These are phyloP conservation scores for Zymoseptoria ardabiliae DNA, from an alignment of 2,329 filamentous ascomycete species.

Conservation along the genomic window DNA sequence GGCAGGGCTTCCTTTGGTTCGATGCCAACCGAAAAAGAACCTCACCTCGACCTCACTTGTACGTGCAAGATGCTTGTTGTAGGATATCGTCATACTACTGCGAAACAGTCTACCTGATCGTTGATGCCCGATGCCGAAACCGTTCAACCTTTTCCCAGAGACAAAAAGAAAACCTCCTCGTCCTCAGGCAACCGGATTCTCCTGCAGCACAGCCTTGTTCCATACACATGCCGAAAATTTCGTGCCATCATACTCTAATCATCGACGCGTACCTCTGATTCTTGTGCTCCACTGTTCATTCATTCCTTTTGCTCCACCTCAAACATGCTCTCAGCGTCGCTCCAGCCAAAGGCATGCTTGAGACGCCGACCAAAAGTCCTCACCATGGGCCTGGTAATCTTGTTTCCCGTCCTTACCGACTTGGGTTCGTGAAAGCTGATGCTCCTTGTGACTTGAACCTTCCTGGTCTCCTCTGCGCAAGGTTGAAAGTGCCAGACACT, in stretches of 20 bases:
- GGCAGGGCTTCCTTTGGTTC: background rate
- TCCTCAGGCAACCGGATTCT: background rate
- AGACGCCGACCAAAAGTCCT: conserved; percentile 45
- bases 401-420: conserved; percentile 35
- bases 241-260: background rate
- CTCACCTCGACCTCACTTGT: background rate
- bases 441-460: conserved; percentile 33
- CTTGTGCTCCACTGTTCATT: background rate
- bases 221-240: background rate
- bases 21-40: background rate
- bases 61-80: background rate
- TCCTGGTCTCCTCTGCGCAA: conserved; percentile 5
- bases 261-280: background rate
- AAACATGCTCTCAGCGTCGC: conserved; percentile 18
- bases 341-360: conserved; percentile 30
- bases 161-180: background rate
- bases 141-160: background rate
- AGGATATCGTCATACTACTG: no score
- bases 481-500: conserved; percentile 55
- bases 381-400: conserved; percentile 44
- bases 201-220: background rate
- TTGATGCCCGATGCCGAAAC: background rate
- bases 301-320: conserved; percentile 10
- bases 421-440: conserved; percentile 59
- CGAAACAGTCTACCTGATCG: background rate